Conservation (phyloP, 768 basidiomycete species). For the Nevesoporus exiguus region DNA sequence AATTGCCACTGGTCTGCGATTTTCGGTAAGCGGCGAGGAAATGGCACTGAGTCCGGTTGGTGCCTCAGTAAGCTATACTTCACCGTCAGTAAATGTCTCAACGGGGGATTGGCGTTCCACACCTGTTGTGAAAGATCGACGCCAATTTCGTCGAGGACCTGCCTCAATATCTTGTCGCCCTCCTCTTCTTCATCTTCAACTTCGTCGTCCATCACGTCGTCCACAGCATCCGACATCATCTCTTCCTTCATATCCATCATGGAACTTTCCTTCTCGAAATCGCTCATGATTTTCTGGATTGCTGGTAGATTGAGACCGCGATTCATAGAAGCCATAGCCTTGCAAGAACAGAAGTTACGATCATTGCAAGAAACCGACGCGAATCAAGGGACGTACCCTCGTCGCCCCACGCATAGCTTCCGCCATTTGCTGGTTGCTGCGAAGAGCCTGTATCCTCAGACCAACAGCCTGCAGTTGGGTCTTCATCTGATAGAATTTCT, state of each 20-base stretch:
- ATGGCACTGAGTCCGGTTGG: slow-evolving; percentile 67
- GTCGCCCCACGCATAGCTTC: slow-evolving; percentile 99
- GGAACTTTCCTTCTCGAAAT: slow-evolving; percentile 95
- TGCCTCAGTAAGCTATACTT: slow-evolving; percentile 71
- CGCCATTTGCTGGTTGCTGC: slow-evolving; percentile 99
- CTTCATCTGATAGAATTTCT: slow-evolving; percentile 99
- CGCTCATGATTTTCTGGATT: slow-evolving; percentile 95
- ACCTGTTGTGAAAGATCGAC: slow-evolving; percentile 87
- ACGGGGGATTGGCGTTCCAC: slow-evolving; percentile 5
- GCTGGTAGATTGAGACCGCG: slow-evolving; percentile 90
- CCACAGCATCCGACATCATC: slow-evolving; percentile 99
- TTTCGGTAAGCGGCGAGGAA: slow-evolving; percentile 57
- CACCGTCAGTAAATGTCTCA: slow-evolving; percentile 8
- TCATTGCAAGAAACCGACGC: background rate
- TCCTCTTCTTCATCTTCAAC: slow-evolving; percentile 93
- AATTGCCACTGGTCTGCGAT: slow-evolving; percentile 79
- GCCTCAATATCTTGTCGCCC: slow-evolving; percentile 90
- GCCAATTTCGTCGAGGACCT: slow-evolving; percentile 97
- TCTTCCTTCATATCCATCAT: slow-evolving; percentile 99
- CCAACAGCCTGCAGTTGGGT: slow-evolving; percentile 97
- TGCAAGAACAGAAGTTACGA: slow-evolving; percentile 6
- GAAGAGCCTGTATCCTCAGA: slow-evolving; percentile 90
- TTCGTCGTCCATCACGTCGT: slow-evolving; percentile 95
- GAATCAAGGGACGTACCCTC: slow-evolving; percentile 55
- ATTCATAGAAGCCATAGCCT: slow-evolving; percentile 99